Evolutionary conservation across 139 green algal species (phyloP).

Genomic region (Desmodesmus armatus): DNA sequence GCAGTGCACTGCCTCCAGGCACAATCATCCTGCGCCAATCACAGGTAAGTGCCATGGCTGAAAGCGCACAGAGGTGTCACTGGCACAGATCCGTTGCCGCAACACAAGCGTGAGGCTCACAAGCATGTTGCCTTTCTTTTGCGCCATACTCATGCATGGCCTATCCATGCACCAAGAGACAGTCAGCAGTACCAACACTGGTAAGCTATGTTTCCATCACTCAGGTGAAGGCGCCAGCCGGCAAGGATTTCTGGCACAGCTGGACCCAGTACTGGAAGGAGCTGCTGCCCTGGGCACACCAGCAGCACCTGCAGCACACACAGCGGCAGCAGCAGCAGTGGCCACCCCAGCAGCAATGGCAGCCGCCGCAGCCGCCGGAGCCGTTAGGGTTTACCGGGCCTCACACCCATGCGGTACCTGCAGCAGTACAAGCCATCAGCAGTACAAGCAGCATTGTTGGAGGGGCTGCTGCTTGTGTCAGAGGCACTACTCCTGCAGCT

Average conservation of each 20-base stretch:
- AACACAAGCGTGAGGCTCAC: too few relatives aligned
- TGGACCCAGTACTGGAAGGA: background rate
- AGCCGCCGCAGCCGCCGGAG: background rate
- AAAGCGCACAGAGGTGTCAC: too few relatives aligned
- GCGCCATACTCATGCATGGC: too few relatives aligned
- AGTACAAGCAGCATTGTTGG: conserved; percentile 1
- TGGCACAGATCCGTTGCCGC: too few relatives aligned
- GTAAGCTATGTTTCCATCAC: too few relatives aligned
- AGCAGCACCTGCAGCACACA: background rate
- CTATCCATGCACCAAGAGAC: too few relatives aligned
- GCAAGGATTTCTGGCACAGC: background rate
- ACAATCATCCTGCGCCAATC: background rate
- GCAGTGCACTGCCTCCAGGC: conserved; percentile 1
- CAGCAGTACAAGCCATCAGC: background rate
- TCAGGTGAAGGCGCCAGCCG: conserved; percentile 26
- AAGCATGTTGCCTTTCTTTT: too few relatives aligned
- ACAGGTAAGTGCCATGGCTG: too few relatives aligned
- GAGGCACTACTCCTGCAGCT: background rate
- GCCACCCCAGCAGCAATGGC: background rate
- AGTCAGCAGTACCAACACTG: too few relatives aligned
- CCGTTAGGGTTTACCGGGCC: background rate
- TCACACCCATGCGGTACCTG: background rate
- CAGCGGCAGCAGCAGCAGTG: background rate
- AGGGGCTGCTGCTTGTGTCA: background rate
- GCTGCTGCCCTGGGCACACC: background rate